phyloP scores from a whole-genome alignment of 495 filamentous ascomycete species.

The Trypethelium eluteriae region DNA sequence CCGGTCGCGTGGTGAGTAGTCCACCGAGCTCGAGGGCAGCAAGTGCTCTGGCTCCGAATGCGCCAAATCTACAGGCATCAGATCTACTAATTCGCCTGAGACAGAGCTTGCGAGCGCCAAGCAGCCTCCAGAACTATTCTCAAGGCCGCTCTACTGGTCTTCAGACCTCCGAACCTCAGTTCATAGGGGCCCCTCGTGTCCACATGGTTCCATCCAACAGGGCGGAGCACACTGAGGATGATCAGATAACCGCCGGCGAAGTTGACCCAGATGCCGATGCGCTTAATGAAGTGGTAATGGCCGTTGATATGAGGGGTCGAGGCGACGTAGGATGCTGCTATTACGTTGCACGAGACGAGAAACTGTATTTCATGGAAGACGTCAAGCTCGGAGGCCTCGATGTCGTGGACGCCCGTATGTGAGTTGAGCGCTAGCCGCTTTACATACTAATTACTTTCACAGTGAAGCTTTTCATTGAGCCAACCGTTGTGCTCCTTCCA shows the following conservation, averaged over 20 bases:
- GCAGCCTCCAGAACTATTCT: neutral
- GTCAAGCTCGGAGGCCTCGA: conserved; percentile 62
- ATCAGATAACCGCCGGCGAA: conserved; percentile 12
- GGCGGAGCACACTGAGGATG: neutral
- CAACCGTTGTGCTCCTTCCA: conserved; percentile 71
- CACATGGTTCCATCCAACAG: too few relatives aligned
- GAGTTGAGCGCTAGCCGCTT: neutral
- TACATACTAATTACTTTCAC: conserved; percentile 16
- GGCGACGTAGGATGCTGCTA: conserved; percentile 80
- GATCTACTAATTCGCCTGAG: neutral
- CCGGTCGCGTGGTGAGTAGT: neutral
- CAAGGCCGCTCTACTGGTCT: neutral
- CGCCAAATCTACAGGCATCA: neutral
- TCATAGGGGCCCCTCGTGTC: neutral
- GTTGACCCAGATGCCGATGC: conserved; percentile 48
- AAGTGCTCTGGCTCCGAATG: neutral
- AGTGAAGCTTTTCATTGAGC: conserved; percentile 69
- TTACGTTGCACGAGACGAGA: conserved; percentile 68
- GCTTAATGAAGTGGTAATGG: conserved; percentile 73
- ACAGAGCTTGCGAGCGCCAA: neutral
- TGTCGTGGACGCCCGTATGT: conserved; percentile 57
- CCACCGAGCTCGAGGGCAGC: neutral
- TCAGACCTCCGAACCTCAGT: neutral
- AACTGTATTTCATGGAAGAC: conserved; percentile 73
- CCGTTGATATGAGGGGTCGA: conserved; percentile 65